A percentile compares a stretch with the other conserved stretches of the same genome.
phyloP scores from a whole-genome alignment of 345 rosid species.

The Brassica nigra region DNA sequence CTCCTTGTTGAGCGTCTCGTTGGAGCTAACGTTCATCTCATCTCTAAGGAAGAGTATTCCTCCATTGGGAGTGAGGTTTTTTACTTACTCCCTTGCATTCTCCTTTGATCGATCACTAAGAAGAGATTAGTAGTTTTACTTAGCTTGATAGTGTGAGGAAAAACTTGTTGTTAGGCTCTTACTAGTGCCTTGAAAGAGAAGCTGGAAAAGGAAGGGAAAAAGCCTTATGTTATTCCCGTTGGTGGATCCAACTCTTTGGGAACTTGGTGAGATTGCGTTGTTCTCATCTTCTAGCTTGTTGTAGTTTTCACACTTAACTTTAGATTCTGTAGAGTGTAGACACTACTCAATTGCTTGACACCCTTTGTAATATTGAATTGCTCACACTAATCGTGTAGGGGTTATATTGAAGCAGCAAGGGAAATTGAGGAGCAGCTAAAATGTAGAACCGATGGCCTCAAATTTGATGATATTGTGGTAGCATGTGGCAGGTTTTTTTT shows the following conservation, averaged over 20 bases:
- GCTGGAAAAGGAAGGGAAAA: conserved; percentile 76
- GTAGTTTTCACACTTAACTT: neutral
- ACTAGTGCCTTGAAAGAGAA: conserved; percentile 71
- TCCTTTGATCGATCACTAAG: neutral
- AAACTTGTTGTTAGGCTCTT: conserved; percentile 49
- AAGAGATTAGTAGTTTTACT: neutral
- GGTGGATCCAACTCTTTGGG: conserved; percentile 96
- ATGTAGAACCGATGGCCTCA: conserved; percentile 40
- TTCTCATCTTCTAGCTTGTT: neutral
- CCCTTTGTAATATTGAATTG: neutral
- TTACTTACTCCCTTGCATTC: neutral
- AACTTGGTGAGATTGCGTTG: conserved; percentile 69
- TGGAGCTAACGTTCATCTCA: conserved; percentile 84
- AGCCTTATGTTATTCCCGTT: conserved; percentile 89
- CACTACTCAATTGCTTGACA: neutral
- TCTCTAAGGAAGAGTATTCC: conserved; percentile 88
- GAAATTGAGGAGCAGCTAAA: conserved; percentile 87
- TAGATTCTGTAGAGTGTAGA: conserved; percentile 4
- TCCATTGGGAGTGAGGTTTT: conserved; percentile 83
- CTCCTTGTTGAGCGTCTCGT: conserved; percentile 81
- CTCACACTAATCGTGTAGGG: conserved; percentile 50
- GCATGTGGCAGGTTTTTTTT: conserved; percentile 98
- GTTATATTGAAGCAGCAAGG: conserved; percentile 80
- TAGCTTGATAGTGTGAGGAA: neutral
- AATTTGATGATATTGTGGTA: conserved; percentile 84